Conservation (phyloP, 768 basidiomycete genomes). For the Mrakia blollopis region DNA sequence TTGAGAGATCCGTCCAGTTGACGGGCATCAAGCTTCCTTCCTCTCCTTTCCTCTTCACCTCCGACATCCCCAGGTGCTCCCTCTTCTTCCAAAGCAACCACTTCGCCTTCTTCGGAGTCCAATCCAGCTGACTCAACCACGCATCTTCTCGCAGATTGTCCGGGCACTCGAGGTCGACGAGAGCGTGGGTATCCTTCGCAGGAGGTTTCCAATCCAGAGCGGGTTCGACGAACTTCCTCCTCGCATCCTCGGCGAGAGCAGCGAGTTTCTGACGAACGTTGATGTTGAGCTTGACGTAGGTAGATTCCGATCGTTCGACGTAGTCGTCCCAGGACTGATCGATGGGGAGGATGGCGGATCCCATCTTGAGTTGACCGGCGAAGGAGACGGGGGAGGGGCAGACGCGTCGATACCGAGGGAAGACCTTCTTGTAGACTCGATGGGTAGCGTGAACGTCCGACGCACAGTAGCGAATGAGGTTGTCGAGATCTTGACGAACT, state of each 20-base stretch:
- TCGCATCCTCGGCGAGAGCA: slow-evolving; percentile 61
- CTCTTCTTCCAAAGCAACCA: slow-evolving; percentile 1
- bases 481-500: slow-evolving; percentile 60
- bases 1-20: slow-evolving; percentile 14
- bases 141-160: slow-evolving; percentile 54
- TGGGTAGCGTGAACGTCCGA: slow-evolving; percentile 80
- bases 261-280: slow-evolving; percentile 59
- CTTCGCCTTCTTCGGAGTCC: slow-evolving; percentile 68
- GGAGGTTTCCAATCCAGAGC: slow-evolving; percentile 41
- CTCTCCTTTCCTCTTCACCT: background rate
- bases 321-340: slow-evolving; percentile 86
- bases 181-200: slow-evolving; percentile 40
- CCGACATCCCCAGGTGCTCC: slow-evolving; percentile 6
- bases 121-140: slow-evolving; percentile 88
- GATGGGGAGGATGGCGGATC: slow-evolving; percentile 82
- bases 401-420: slow-evolving; percentile 71
- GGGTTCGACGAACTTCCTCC: slow-evolving; percentile 41
- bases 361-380: slow-evolving; percentile 85
- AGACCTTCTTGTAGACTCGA: slow-evolving; percentile 65
- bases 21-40: slow-evolving; percentile 17
- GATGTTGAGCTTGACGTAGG: slow-evolving; percentile 66
- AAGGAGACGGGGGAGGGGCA: slow-evolving; percentile 93
- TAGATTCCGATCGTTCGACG: slow-evolving; percentile 66
- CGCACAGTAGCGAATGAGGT: slow-evolving; percentile 80
- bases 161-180: slow-evolving; percentile 47